Evolutionary conservation across 768 basidiomycete species (phyloP).

Genomic region (Mycena haematopus): DNA sequence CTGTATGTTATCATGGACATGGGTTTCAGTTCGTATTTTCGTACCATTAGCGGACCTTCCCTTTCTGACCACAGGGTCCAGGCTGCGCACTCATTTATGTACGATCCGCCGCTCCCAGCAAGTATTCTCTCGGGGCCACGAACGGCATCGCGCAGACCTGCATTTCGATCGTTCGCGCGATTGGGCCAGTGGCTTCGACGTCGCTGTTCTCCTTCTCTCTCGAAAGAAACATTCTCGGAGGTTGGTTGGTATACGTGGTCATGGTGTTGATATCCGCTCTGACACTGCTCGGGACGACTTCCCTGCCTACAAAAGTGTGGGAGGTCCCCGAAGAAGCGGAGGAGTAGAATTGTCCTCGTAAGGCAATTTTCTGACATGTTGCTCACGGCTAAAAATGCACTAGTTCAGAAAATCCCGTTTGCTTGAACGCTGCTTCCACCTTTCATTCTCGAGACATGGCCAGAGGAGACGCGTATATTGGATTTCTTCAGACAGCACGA

Average conservation of each 20-base stretch:
- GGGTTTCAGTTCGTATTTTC: background rate
- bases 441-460: too few relatives aligned
- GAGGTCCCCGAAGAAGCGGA: slow-evolving; percentile 1
- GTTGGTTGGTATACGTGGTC: slow-evolving; percentile 1
- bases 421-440: too few relatives aligned
- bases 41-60: background rate
- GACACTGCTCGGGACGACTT: background rate
- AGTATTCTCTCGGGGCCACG: slow-evolving; percentile 1
- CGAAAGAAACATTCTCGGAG: background rate
- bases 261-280: background rate
- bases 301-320: background rate
- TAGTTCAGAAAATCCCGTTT: too few relatives aligned
- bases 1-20: slow-evolving; percentile 3
- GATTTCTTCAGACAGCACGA: too few relatives aligned
- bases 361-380: too few relatives aligned
- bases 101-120: background rate
- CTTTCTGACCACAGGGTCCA: background rate
- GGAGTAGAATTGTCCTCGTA: too few relatives aligned
- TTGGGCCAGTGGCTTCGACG: background rate
- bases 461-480: too few relatives aligned
- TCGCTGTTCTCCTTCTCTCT: slow-evolving; percentile 5
- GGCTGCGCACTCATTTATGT: slow-evolving; percentile 6
- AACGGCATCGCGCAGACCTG: slow-evolving; percentile 1
- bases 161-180: background rate
- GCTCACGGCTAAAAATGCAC: too few relatives aligned